These are phyloP conservation scores for Russula dissimulans DNA, from an alignment of 768 basidiomycete genomes.

Conservation along the genomic window DNA sequence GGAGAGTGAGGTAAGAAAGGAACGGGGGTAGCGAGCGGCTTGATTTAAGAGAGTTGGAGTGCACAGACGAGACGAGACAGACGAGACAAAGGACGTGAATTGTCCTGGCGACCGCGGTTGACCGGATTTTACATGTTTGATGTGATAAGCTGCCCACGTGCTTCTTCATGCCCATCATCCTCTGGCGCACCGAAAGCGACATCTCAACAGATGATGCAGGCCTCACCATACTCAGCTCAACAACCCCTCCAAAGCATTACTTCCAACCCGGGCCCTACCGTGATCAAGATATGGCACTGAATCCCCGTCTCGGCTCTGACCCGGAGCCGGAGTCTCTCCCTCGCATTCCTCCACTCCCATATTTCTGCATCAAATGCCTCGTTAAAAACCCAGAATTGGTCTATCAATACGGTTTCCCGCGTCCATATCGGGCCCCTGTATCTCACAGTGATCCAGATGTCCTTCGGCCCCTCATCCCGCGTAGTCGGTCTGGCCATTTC, in stretches of 20 bases:
- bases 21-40: constrained; percentile 1
- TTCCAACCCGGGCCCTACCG: constrained; percentile 14
- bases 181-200: constrained; percentile 6
- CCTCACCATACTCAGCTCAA: constrained; percentile 7
- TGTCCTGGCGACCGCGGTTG: too few species aligned
- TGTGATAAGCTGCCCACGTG: too few species aligned
- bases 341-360: constrained; percentile 42
- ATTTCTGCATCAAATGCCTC: constrained; percentile 42
- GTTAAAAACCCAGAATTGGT: constrained; percentile 38
- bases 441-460: constrained; percentile 25
- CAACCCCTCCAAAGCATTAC: constrained; percentile 9
- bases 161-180: constrained; percentile 15
- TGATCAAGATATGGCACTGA: background rate
- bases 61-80: background rate
- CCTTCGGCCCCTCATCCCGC: constrained; percentile 35
- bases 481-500: constrained; percentile 8
- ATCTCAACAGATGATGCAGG: constrained; percentile 17
- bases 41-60: background rate
- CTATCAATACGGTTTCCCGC: constrained; percentile 27
- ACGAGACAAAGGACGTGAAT: background rate
- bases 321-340: background rate
- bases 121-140: too few species aligned
- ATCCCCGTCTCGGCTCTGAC: too few species aligned
- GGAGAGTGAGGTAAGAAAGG: constrained; percentile 9
- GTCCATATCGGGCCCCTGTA: constrained; percentile 28